Percentiles rank a stretch among this genome's conserved stretches.
Evolutionary conservation across 2,329 filamentous ascomycete genomes (phyloP).

Genomic region (Aphanocladium album): DNA sequence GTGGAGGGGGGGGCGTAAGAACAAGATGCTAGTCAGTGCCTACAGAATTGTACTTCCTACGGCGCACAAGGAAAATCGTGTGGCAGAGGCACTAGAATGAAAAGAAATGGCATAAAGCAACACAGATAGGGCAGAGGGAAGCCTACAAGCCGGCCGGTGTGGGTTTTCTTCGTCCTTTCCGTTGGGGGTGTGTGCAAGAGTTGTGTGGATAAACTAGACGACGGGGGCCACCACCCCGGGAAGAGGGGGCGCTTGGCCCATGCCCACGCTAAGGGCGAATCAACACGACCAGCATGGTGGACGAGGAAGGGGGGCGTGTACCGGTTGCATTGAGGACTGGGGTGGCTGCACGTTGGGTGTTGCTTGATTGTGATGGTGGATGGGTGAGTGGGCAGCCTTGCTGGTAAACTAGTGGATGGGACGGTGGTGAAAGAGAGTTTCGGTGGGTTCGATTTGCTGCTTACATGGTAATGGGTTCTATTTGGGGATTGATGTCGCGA

Average conservation of each 20-base stretch:
- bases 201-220: background rate
- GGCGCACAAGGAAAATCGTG: background rate
- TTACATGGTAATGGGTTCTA: background rate
- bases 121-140: constrained; percentile 3
- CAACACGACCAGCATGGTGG: background rate
- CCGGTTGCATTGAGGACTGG: background rate
- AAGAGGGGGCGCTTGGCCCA: constrained; percentile 10
- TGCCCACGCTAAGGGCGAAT: constrained; percentile 3
- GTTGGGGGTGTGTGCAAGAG: background rate
- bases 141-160: background rate
- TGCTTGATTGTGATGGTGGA: background rate
- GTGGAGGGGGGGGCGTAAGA: background rate
- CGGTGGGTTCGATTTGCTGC: background rate
- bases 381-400: background rate
- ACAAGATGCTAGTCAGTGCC: constrained; percentile 13
- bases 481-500: background rate
- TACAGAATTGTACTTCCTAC: constrained; percentile 1
- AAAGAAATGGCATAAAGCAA: background rate
- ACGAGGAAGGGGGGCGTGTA: background rate
- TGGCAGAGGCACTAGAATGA: background rate
- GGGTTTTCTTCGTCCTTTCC: constrained; percentile 3
- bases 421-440: background rate
- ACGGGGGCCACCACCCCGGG: constrained; percentile 1
- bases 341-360: background rate
- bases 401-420: background rate